Evolutionary conservation across 371 early-diverging fungal genomes (phyloP), one percentile per base, ranked within the genome.

Genomic region (Mortierella sp.): DNA sequence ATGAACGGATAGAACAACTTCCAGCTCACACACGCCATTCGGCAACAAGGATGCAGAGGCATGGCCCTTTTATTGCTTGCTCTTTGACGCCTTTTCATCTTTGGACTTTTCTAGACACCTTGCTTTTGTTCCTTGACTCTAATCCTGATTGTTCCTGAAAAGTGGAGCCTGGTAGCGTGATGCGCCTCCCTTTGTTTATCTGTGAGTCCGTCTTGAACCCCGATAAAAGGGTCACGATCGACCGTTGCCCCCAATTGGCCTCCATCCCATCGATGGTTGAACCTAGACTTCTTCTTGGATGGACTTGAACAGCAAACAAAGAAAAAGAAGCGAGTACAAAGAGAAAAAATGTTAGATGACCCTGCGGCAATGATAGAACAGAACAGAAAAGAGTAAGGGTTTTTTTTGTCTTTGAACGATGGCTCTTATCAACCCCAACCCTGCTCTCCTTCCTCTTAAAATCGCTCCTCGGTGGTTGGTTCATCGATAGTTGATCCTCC

Each of bases 381-480:
- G 59, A 4, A 24, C 31, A 28, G 31, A 37, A 37, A 37, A 16
- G 21, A 37, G 34, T 61, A 64, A 37, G 64, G 37, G 34, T 64
- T 59, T 31, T 16, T 64, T 37, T 6, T 16, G 14, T 21, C 5
- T 9, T 28, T 14, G 5, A 34, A 9, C 31, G 59, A 59, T 59
- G 14, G 59, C 34, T 59, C 59, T 59, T 59, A 59, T 59, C 59
- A 31, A 2, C 5, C n/a, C n/a, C 59, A 13, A 0, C 14, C 19
- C 0, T 59, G n/a, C n/a, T 31, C 31, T 59, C 13, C 4, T 59
- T 59, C 10, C 28, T 16, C 31, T 34, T 16, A 21, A 59, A 61
- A 61, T 61, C 64, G 64, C 64, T 34, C 34, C 34, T 8, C 64
- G 34, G 11, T 61, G 64, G 64, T 61, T 61, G 64, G 64, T 37